phyloP scores from a whole-genome alignment of 169 alveolate genomes.

The Eimeria praecox region DNA sequence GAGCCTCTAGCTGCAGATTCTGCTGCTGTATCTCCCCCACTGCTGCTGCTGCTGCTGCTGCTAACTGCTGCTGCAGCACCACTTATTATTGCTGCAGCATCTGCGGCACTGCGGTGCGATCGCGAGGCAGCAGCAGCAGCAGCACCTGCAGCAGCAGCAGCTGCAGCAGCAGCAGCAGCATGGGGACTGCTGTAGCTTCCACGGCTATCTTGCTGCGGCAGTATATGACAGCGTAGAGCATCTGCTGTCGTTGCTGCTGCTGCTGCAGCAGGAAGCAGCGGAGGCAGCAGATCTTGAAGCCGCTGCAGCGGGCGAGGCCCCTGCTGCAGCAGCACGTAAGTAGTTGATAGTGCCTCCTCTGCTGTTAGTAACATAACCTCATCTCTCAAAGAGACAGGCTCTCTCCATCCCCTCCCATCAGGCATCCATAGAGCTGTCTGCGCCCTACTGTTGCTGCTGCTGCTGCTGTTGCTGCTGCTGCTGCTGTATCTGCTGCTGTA shows the following conservation, averaged over 20 bases:
- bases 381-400: constrained; percentile 29
- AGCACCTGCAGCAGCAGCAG: not conserved
- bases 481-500: not conserved
- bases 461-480: constrained; percentile 16
- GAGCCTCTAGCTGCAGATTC: not conserved
- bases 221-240: not conserved
- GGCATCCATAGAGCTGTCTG: constrained; percentile 34
- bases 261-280: not conserved
- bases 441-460: not conserved
- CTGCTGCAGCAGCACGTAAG: constrained; percentile 53
- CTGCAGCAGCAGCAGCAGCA: not conserved
- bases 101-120: not conserved
- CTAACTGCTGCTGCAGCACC: not conserved
- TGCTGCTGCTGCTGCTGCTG: constrained; percentile 67
- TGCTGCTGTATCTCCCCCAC: not conserved
- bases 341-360: constrained; percentile 57
- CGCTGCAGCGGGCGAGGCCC: constrained; percentile 34
- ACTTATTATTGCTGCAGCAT: constrained; percentile 13
- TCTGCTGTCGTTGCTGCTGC: not conserved
- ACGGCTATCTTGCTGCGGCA: not conserved
- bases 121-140: constrained; percentile 41
- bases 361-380: constrained; percentile 1
- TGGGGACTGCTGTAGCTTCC: not conserved
- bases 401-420: constrained; percentile 57
- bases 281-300: not conserved